Conservation (phyloP, 139 green algal genomes). For the Volvox africanus region DNA sequence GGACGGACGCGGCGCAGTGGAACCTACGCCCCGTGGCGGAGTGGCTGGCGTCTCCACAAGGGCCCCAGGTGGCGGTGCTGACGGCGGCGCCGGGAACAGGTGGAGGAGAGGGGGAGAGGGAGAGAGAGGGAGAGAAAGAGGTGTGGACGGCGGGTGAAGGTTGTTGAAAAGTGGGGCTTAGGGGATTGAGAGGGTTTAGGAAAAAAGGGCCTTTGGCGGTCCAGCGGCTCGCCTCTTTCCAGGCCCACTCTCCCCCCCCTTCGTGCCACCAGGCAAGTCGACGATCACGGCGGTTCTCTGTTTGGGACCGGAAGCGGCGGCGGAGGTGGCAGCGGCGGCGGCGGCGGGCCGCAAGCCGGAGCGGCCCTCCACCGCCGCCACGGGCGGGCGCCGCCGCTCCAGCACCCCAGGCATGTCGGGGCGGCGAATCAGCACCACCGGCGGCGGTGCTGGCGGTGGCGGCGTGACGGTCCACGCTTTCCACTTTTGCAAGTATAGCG, state of each 20-base stretch:
- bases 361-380: constrained; percentile 29
- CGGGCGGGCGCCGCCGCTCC: background rate
- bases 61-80: constrained; percentile 27
- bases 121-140: too few relatives aligned
- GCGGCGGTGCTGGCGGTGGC: background rate
- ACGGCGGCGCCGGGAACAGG: constrained; percentile 11
- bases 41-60: constrained; percentile 13
- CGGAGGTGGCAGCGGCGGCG: constrained; percentile 31
- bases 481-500: constrained; percentile 57
- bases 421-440: background rate
- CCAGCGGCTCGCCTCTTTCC: too few relatives aligned
- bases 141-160: too few relatives aligned
- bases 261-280: constrained; percentile 30
- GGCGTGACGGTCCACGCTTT: constrained; percentile 28
- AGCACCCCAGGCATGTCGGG: background rate
- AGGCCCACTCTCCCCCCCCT: background rate
- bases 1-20: background rate
- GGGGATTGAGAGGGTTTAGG: too few relatives aligned
- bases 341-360: background rate
- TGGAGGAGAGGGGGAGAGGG: background rate
- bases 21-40: constrained; percentile 4
- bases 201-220: too few relatives aligned
- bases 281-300: constrained; percentile 29
- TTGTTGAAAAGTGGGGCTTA: too few relatives aligned
- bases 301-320: constrained; percentile 38